Evolutionary conservation across 163 green algal genomes (phyloP).

Genomic region (Coccomyxa subellipsoidea): DNA sequence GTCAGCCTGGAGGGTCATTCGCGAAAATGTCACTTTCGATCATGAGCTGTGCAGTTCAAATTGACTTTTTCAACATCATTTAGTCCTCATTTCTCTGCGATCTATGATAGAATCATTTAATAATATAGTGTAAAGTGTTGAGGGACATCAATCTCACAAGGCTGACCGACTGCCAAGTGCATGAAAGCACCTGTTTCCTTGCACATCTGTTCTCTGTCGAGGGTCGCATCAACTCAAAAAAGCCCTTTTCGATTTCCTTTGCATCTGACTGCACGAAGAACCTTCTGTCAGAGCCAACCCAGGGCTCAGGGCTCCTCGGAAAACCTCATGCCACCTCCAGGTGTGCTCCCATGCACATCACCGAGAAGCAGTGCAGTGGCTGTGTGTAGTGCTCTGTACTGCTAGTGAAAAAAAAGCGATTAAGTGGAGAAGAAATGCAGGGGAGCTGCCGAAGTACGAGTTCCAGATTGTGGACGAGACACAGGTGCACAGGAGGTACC

Average conservation of each 20-base stretch:
- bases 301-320: neutral
- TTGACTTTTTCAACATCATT: no score
- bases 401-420: no score
- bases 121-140: no score
- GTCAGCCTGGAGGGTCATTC: no score
- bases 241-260: neutral
- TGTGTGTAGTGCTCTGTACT: no score
- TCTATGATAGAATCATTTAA: no score
- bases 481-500: constrained; percentile 40
- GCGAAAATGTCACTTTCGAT: no score
- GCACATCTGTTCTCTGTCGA: neutral
- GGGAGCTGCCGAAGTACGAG: neutral
- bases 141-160: neutral
- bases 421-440: no score
- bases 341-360: no score
- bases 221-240: neutral
- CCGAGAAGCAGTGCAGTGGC: neutral
- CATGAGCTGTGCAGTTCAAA: no score
- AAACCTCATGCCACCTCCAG: neutral
- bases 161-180: neutral
- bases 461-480: constrained; percentile 32
- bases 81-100: no score
- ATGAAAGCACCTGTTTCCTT: neutral
- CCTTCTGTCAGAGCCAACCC: neutral
- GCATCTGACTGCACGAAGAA: neutral